phyloP scores from a whole-genome alignment of 2,329 filamentous ascomycete species.

The Graphiopsis chlorocephala region DNA sequence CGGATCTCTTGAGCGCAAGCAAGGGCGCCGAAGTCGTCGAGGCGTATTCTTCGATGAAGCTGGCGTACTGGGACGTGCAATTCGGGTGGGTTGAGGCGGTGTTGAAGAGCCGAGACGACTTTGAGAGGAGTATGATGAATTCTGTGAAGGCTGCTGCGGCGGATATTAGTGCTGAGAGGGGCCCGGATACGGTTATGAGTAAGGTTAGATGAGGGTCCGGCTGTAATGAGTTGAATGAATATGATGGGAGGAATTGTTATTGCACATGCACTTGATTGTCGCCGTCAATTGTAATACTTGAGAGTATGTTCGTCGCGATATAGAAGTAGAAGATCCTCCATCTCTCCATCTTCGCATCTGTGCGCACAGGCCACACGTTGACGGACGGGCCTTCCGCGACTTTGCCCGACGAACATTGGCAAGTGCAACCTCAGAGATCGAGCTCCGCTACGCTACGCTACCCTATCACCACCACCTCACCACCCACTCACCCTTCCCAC shows the following conservation, averaged over 20 bases:
- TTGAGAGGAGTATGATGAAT: constrained; percentile 85
- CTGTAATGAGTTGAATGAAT: constrained; percentile 3
- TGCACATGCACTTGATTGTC: not conserved
- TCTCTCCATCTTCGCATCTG: not conserved
- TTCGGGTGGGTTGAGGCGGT: constrained; percentile 95
- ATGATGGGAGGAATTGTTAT: not conserved
- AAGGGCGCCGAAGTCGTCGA: constrained; percentile 71
- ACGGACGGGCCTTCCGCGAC: not conserved
- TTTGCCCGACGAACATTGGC: constrained; percentile 15
- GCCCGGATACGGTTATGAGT: constrained; percentile 89
- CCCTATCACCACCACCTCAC: constrained; percentile 9
- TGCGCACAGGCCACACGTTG: not conserved
- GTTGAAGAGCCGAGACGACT: constrained; percentile 82
- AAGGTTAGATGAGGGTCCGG: constrained; percentile 66
- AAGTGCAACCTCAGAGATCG: constrained; percentile 9
- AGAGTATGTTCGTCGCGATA: not conserved
- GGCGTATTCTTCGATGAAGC: constrained; percentile 81
- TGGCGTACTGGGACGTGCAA: constrained; percentile 87
- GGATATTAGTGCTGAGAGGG: constrained; percentile 75
- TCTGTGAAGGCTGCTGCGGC: constrained; percentile 85
- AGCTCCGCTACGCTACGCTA: constrained; percentile 13
- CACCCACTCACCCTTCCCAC: not conserved
- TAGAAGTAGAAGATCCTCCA: not conserved
- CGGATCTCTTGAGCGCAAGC: constrained; percentile 70
- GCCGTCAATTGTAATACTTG: not conserved